These are phyloP conservation scores for Neurospora sp. DNA, from an alignment of 2,329 filamentous ascomycete species.

Conservation along the genomic window DNA sequence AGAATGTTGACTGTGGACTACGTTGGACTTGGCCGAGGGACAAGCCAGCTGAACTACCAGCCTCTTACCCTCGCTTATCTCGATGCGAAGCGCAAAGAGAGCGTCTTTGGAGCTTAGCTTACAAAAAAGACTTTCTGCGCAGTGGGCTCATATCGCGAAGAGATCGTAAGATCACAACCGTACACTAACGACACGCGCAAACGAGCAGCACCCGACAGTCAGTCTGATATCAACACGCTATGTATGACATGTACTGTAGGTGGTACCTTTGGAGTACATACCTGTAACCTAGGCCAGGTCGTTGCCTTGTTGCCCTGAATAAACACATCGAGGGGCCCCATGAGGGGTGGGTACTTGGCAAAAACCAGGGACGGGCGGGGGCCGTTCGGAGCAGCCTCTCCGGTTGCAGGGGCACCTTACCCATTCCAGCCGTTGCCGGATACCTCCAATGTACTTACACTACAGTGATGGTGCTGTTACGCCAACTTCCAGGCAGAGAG, in stretches of 20 bases:
- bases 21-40: not conserved
- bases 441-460: not conserved
- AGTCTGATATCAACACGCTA: not conserved
- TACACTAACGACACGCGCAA: not conserved
- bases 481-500: not conserved
- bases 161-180: not conserved
- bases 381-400: not conserved
- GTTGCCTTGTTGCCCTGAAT: not conserved
- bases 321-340: not conserved
- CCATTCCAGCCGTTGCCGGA: not conserved
- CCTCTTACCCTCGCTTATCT: not conserved
- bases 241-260: not conserved
- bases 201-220: not conserved
- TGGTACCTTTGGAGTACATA: not conserved
- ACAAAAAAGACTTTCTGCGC: not conserved
- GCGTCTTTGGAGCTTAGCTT: not conserved
- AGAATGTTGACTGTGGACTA: not conserved
- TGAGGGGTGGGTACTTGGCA: not conserved
- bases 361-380: not conserved
- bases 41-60: not conserved
- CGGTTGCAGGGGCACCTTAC: not conserved
- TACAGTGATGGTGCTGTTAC: not conserved
- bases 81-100: not conserved
- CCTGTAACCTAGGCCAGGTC: not conserved
- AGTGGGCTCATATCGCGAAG: not conserved